These are phyloP conservation scores for Colletotrichum lupini DNA, from an alignment of 2,329 filamentous ascomycete genomes.

Conservation along the genomic window DNA sequence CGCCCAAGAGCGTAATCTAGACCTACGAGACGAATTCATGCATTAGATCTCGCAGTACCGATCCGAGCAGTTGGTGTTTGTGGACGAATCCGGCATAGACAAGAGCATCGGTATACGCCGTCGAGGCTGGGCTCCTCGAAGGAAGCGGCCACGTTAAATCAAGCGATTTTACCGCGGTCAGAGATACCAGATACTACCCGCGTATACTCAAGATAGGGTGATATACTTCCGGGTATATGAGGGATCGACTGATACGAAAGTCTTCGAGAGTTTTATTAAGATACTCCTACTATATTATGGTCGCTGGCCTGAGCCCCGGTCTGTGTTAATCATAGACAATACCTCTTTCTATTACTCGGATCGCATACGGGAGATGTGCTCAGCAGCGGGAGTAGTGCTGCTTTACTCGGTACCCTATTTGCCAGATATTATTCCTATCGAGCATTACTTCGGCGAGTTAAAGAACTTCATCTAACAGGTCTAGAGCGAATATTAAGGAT, in stretches of 20 bases:
- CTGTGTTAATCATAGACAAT: slow-evolving; percentile 50
- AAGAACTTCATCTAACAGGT: slow-evolving; percentile 37
- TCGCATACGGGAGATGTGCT: slow-evolving; percentile 41
- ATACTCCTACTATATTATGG: slow-evolving; percentile 45
- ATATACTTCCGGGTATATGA: slow-evolving; percentile 38
- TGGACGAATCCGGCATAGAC: slow-evolving; percentile 51
- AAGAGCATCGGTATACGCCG: slow-evolving; percentile 43
- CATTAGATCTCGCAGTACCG: slow-evolving; percentile 45
- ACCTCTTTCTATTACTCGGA: slow-evolving; percentile 44
- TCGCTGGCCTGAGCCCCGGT: slow-evolving; percentile 46
- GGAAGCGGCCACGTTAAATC: too few relatives aligned
- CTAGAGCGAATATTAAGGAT: slow-evolving; percentile 27
- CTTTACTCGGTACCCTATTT: slow-evolving; percentile 37
- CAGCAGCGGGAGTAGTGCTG: slow-evolving; percentile 33
- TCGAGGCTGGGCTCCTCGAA: too few relatives aligned
- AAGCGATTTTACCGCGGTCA: slow-evolving; percentile 37
- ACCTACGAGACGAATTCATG: slow-evolving; percentile 44
- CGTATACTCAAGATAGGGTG: slow-evolving; percentile 43
- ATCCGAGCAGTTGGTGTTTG: slow-evolving; percentile 48
- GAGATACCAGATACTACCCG: slow-evolving; percentile 42
- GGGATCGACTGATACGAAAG: slow-evolving; percentile 31
- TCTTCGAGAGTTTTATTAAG: slow-evolving; percentile 45
- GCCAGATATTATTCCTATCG: slow-evolving; percentile 40
- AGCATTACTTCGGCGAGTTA: slow-evolving; percentile 38
- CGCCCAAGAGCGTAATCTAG: too few relatives aligned